phyloP scores from a whole-genome alignment of 2,329 filamentous ascomycete genomes.

The Cryphonectria japonica region DNA sequence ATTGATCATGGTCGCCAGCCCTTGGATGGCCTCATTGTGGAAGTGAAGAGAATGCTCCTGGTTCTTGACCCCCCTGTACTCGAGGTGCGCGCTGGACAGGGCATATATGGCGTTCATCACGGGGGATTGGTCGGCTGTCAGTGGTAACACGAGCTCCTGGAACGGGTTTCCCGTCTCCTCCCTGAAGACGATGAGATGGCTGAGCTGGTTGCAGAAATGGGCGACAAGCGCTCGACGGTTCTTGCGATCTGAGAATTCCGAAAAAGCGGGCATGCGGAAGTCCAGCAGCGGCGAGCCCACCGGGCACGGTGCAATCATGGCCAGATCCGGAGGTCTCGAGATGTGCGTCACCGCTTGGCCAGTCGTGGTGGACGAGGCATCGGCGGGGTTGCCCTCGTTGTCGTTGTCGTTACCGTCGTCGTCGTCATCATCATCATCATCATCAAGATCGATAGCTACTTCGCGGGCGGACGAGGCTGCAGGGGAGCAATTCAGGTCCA shows the following conservation, averaged over 20 bases:
- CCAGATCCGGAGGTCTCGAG: constrained; percentile 41
- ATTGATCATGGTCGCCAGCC: constrained; percentile 60
- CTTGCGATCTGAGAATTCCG: constrained; percentile 58
- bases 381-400: background rate
- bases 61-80: constrained; percentile 62
- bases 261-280: constrained; percentile 56
- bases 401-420: constrained; percentile 1
- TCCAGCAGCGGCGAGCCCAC: constrained; percentile 50
- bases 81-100: constrained; percentile 80
- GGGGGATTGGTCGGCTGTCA: constrained; percentile 56
- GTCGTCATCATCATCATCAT: constrained; percentile 20
- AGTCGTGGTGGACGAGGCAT: background rate
- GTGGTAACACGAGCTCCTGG: constrained; percentile 64
- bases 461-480: constrained; percentile 13
- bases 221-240: constrained; percentile 61
- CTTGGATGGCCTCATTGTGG: constrained; percentile 63
- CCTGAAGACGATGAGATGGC: constrained; percentile 67
- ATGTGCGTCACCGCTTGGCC: constrained; percentile 32
- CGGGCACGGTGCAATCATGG: constrained; percentile 47
- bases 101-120: constrained; percentile 86
- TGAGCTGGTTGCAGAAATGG: constrained; percentile 67
- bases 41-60: constrained; percentile 61
- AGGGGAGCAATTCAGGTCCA: constrained; percentile 21
- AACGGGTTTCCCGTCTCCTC: constrained; percentile 67
- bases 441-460: constrained; percentile 26